Evolutionary conservation across 176 grass and related monocot species (phyloP).

Genomic region (Chloris gayana): DNA sequence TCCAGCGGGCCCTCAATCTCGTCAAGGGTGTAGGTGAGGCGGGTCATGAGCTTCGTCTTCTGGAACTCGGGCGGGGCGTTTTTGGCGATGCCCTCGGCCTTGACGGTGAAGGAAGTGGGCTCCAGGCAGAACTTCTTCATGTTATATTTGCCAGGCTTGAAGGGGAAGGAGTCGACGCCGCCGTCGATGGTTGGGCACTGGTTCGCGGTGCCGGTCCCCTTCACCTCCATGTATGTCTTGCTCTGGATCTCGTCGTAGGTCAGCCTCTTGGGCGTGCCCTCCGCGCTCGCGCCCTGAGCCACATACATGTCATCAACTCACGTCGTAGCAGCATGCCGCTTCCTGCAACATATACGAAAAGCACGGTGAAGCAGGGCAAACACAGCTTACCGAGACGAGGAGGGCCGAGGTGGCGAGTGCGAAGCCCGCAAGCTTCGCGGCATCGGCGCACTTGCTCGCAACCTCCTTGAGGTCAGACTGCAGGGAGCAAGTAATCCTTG

Average conservation of each 20-base stretch:
- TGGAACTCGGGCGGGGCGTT: slow-evolving; percentile 78
- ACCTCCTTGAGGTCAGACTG: slow-evolving; percentile 66
- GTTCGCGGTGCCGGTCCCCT: slow-evolving; percentile 85
- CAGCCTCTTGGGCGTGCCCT: slow-evolving; percentile 67
- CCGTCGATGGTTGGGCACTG: slow-evolving; percentile 74
- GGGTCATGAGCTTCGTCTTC: slow-evolving; percentile 94
- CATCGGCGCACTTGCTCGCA: slow-evolving; percentile 56
- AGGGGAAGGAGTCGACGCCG: slow-evolving; percentile 60
- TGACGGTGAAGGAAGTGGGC: slow-evolving; percentile 91
- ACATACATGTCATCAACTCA: not conserved
- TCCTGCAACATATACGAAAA: too few species aligned
- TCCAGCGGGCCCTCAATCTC: slow-evolving; percentile 88
- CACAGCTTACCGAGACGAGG: slow-evolving; percentile 57
- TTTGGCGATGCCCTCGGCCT: slow-evolving; percentile 72
- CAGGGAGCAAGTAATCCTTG: slow-evolving; percentile 62
- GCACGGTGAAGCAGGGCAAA: too few species aligned
- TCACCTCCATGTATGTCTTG: slow-evolving; percentile 91
- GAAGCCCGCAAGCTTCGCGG: slow-evolving; percentile 79
- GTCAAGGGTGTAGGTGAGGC: slow-evolving; percentile 90
- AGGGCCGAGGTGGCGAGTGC: slow-evolving; percentile 85
- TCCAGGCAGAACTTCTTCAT: slow-evolving; percentile 87
- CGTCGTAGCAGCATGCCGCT: not conserved
- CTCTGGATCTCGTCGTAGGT: slow-evolving; percentile 91
- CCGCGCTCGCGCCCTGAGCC: slow-evolving; percentile 67
- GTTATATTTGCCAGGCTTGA: slow-evolving; percentile 83